phyloP scores from a whole-genome alignment of 2,329 filamentous ascomycete species.

The Penicillium sp. region DNA sequence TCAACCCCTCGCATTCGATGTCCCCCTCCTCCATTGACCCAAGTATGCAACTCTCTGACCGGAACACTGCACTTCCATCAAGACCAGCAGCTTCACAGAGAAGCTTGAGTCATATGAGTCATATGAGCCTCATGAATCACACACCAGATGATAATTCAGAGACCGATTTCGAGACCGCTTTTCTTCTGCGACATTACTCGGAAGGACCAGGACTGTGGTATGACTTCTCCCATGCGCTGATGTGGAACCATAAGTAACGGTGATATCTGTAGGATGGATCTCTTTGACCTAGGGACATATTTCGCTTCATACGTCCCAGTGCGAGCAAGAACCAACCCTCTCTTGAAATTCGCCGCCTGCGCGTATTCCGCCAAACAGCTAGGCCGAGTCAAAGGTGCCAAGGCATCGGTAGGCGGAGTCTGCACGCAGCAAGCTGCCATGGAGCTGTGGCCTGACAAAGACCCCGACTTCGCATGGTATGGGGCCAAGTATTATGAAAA shows the following conservation, averaged over 20 bases:
- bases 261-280: constrained; percentile 41
- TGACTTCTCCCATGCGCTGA: constrained; percentile 15
- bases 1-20: constrained; percentile 49
- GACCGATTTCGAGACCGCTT: constrained; percentile 58
- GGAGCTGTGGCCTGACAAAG: constrained; percentile 53
- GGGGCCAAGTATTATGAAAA: constrained; percentile 64
- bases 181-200: constrained; percentile 60
- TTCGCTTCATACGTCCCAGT: constrained; percentile 62
- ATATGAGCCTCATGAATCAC: constrained; percentile 15
- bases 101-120: constrained; percentile 20
- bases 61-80: constrained; percentile 33
- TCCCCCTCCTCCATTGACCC: constrained; percentile 49
- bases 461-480: constrained; percentile 59
- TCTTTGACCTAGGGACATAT: constrained; percentile 55
- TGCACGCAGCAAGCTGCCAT: constrained; percentile 50
- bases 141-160: constrained; percentile 36
- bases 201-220: constrained; percentile 61
- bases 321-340: constrained; percentile 52
- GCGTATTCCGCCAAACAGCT: constrained; percentile 64
- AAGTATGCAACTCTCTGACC: constrained; percentile 34
- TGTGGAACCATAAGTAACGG: constrained; percentile 8
- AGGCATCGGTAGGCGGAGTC: constrained; percentile 52
- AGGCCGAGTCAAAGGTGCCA: constrained; percentile 54
- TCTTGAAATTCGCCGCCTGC: constrained; percentile 56
- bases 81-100: constrained; percentile 25